phyloP scores from a whole-genome alignment of 345 rosid species.

The Eucalyptus erythrocorys region DNA sequence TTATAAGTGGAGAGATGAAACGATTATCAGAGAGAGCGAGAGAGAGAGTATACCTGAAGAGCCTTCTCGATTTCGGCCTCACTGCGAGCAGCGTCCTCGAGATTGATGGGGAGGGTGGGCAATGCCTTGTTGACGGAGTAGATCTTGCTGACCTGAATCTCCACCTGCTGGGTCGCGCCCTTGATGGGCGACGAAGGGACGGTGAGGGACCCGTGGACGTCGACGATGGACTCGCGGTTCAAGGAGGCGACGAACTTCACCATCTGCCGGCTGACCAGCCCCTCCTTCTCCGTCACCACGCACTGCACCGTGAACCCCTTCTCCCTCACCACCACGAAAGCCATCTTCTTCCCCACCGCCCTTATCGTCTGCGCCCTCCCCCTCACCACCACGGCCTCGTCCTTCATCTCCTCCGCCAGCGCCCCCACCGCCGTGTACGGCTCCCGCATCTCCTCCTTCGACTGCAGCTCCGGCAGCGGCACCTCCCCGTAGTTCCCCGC shows the following conservation, averaged over 20 bases:
- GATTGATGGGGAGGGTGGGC: slow-evolving; percentile 47
- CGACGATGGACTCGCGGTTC: slow-evolving; percentile 61
- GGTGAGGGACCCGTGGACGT: slow-evolving; percentile 37
- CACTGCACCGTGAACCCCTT: slow-evolving; percentile 69
- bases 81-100: slow-evolving; percentile 80
- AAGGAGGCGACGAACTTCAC: slow-evolving; percentile 38
- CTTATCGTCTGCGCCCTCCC: slow-evolving; percentile 56
- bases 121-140: slow-evolving; percentile 53
- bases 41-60: slow-evolving; percentile 21
- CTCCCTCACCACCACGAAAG: slow-evolving; percentile 57
- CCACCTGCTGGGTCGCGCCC: slow-evolving; percentile 64
- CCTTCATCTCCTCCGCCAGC: slow-evolving; percentile 30
- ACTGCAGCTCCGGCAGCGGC: slow-evolving; percentile 45
- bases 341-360: slow-evolving; percentile 36
- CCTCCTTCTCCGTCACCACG: slow-evolving; percentile 35
- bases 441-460: slow-evolving; percentile 20
- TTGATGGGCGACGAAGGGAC: slow-evolving; percentile 37
- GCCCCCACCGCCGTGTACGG: slow-evolving; percentile 34
- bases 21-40: neutral
- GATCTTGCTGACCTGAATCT: slow-evolving; percentile 47
- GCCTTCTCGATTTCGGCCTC: slow-evolving; percentile 66
- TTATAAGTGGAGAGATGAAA: neutral
- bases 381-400: slow-evolving; percentile 34
- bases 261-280: slow-evolving; percentile 45
- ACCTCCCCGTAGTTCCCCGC: slow-evolving; percentile 53